These are phyloP conservation scores for Aspergillus arachidicola DNA, from an alignment of 2,329 filamentous ascomycete species.

Conservation along the genomic window DNA sequence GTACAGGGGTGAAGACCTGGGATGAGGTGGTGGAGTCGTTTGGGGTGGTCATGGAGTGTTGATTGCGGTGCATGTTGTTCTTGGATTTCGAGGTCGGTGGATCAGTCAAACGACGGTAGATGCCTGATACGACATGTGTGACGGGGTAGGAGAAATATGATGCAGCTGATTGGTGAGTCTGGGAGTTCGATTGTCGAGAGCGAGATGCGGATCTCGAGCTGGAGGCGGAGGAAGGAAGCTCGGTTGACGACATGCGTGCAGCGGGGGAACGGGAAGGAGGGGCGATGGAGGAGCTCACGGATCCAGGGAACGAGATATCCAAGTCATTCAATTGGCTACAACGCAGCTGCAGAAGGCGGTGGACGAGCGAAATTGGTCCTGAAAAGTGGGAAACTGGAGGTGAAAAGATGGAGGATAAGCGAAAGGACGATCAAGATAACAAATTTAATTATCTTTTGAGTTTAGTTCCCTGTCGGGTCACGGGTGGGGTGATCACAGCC, in stretches of 20 bases:
- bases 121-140: constrained; percentile 59
- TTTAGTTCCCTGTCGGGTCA: background rate
- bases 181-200: constrained; percentile 17
- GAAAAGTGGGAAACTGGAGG: too few species aligned
- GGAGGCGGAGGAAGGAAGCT: constrained; percentile 8
- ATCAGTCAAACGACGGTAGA: constrained; percentile 67
- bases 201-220: constrained; percentile 13
- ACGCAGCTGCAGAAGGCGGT: background rate
- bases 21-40: constrained; percentile 45
- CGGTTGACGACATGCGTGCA: constrained; percentile 19
- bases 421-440: background rate
- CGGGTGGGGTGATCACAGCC: background rate
- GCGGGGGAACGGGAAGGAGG: background rate
- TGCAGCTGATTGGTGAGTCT: constrained; percentile 39
- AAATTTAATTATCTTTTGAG: background rate
- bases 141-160: constrained; percentile 56
- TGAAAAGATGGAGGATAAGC: background rate
- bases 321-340: background rate
- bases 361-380: background rate
- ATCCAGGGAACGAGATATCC: background rate
- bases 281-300: background rate
- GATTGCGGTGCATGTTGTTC: constrained; percentile 21
- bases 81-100: constrained; percentile 30
- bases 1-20: constrained; percentile 49
- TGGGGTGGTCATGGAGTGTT: constrained; percentile 38